Evolutionary conservation across 768 basidiomycete species (phyloP), one percentile per base, ranked within the genome.

Genomic region (Holtermanniella nyarrowii): DNA sequence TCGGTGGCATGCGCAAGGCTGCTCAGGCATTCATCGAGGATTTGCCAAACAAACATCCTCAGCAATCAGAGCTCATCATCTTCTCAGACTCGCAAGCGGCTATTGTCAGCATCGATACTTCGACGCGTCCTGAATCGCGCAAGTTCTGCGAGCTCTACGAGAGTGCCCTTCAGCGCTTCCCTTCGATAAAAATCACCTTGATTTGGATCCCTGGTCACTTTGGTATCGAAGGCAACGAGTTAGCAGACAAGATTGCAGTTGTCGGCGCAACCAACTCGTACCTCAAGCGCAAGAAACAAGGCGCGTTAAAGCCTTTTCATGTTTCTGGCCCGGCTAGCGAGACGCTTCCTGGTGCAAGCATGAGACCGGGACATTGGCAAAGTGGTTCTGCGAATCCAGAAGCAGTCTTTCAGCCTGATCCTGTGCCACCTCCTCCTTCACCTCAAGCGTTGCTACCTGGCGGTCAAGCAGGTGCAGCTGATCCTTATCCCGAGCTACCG

Each of bases 11-110:
- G 40, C 58, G 57, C 48, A 71, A 71, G 48, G 69, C 69, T 3
- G 55, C 61, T 5, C 67, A 71, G 48, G 63, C 67, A 5, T 71
- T 65, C 43, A 48, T 55, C 24, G 63, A 65, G 45, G 42, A 54
- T 2, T 48, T 68, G 2, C 55, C 58, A 21, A 55, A 58, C 14
- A 56, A 59, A 1, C 60, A 62, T 54, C 61, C 61, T 46, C 44
- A 59, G 22, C 54, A 42, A n/a, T 61, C 58, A 40, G 67, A 68
- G 44, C 51, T 69, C 40, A 60, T 65, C 45, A 62, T 71, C 46
- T 71, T 71, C 42, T 63, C 59, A 51, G 65, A 68, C 50, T 69
- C 67, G 14, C 65, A 62, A 55, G 69, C 67, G 1, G 69, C 69
- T 14, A 69, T 71, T 45, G 57, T 66, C 44, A 51, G 57, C 42